Evolutionary conservation across 1,284 basidiomycete species (phyloP), one percentile per base, ranked within the genome.

Genomic region (Ganoderma sp.): DNA sequence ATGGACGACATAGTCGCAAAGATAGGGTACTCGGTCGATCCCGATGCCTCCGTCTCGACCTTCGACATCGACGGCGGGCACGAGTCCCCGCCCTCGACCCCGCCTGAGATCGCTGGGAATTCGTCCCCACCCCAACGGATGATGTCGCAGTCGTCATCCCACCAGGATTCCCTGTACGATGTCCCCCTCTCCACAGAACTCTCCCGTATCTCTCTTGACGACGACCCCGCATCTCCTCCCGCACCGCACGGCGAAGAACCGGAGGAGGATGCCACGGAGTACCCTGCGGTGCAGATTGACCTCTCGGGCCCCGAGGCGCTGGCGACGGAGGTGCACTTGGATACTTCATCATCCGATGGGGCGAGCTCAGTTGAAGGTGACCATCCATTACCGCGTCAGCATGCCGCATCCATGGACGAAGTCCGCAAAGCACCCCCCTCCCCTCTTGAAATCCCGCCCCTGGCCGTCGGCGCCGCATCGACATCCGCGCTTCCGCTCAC

Each of bases 31-130:
- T 77, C 82, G 28, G 67, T 76, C 66, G 81, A 81, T 45, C 75
- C 77, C n/a, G 83, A 87, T 75, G 81, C 80, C 17, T 88, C 88
- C 19, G 83, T 89, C 58, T 89, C 89, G 17, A 88, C 87, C 0
- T 79, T 89, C 61, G 83, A 85, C 73, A 84, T 89, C 50, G 81
- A 85, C 65, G 79, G 78, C 15, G 61, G 67, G 34, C 66, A 73
- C 15, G 66, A 71, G 34, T 74, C 75, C 34, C 69, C 72, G 14
- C 75, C 75, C 3, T 71, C 73, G 9, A 71, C 76, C 0, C 71
- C 69, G 32, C 8, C 73, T 76, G 6, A 32, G 8, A n/a, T n/a
- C 22, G 19, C 39, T 22, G 17, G 56, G 34, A 58, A 34, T 2
- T 39, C 41, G 14, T 42, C 58, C 7, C 37, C 57, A 15, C 52